Conservation (phyloP, 1,284 basidiomycete genomes). For the Cryptococcus amylolentus region DNA sequence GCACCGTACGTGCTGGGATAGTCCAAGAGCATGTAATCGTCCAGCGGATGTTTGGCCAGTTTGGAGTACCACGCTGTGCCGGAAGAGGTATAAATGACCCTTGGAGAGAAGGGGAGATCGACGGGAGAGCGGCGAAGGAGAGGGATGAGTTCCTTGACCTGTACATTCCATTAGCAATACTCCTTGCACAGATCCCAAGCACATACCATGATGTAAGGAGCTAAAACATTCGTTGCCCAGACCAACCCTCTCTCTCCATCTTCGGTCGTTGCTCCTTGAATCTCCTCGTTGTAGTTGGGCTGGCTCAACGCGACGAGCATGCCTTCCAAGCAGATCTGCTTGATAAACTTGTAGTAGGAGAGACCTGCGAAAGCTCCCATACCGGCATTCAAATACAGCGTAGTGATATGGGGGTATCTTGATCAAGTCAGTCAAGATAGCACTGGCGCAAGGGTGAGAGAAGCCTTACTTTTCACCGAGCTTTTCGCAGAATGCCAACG, state of each 20-base stretch:
- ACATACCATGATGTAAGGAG: conserved; percentile 74
- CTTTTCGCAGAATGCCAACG: conserved; percentile 63
- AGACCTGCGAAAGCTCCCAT: conserved; percentile 63
- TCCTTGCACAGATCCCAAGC: neutral
- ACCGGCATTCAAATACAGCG: conserved; percentile 79
- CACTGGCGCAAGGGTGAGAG: neutral
- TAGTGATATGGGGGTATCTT: conserved; percentile 78
- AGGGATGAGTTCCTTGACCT: conserved; percentile 44
- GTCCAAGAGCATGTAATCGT: conserved; percentile 69
- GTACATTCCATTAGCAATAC: neutral
- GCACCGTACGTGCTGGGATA: conserved; percentile 65
- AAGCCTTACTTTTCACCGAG: conserved; percentile 42
- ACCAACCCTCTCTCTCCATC: conserved; percentile 71
- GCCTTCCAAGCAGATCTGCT: conserved; percentile 56
- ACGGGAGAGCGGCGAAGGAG: conserved; percentile 41
- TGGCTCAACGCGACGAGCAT: conserved; percentile 56
- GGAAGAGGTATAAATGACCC: conserved; percentile 79
- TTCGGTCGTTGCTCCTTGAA: conserved; percentile 59
- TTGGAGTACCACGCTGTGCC: conserved; percentile 59
- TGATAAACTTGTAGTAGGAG: conserved; percentile 55
- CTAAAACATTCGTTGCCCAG: conserved; percentile 83
- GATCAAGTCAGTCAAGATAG: conserved; percentile 3
- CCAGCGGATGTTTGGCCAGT: conserved; percentile 51
- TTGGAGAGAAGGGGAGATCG: conserved; percentile 52
- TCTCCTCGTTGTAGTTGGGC: conserved; percentile 63